These are phyloP conservation scores for Syzygium jambos DNA, from an alignment of 345 rosid species.

Conservation along the genomic window DNA sequence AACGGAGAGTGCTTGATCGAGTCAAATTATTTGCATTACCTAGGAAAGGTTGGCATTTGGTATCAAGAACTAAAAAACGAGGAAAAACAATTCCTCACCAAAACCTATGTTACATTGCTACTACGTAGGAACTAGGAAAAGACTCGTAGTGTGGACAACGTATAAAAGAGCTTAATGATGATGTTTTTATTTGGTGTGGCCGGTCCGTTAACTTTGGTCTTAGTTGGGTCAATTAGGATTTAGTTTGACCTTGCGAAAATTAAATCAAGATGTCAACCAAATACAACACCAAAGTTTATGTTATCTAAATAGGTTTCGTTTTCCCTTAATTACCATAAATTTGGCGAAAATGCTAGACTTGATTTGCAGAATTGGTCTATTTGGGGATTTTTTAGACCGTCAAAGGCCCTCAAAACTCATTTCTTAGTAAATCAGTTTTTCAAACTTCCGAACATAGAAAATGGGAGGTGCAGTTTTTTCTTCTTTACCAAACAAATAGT, in stretches of 20 bases:
- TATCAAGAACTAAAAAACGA: background rate
- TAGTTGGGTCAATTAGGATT: background rate
- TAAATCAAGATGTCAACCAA: background rate
- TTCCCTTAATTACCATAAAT: background rate
- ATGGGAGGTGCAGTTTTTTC: background rate
- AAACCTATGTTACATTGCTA: background rate
- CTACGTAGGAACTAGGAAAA: background rate
- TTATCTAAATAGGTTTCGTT: background rate
- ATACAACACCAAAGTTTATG: background rate
- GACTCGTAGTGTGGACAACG: background rate
- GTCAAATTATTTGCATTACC: background rate
- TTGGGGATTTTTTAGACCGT: background rate
- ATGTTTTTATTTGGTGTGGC: background rate
- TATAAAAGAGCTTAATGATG: background rate
- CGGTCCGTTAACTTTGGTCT: rapidly evolving
- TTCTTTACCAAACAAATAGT: background rate
- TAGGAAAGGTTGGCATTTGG: background rate
- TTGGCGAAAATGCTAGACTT: rapidly evolving
- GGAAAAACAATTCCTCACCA: background rate
- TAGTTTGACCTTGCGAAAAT: rapidly evolving
- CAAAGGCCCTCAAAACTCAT: background rate
- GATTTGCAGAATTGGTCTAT: too few species aligned
- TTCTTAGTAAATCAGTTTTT: background rate
- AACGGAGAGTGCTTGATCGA: background rate
- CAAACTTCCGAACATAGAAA: background rate